phyloP scores from a whole-genome alignment of 805 yeast species.

The Metschnikowia lochheadii region DNA sequence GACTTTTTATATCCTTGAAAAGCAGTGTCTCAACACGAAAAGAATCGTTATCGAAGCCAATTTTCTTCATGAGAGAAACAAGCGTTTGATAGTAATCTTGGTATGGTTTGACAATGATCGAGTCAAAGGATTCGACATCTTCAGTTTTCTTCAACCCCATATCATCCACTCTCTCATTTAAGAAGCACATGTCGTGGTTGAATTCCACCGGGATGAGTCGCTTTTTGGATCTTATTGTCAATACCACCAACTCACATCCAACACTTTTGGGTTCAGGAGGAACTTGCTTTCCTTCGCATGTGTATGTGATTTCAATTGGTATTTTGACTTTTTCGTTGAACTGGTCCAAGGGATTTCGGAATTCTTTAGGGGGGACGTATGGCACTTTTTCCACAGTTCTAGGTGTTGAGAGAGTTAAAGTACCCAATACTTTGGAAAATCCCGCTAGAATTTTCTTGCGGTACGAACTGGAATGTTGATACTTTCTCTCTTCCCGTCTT shows the following conservation, averaged over 20 bases:
- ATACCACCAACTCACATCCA: constrained; percentile 32
- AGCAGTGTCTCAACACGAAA: constrained; percentile 33
- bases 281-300: constrained; percentile 13
- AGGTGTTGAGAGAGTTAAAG: constrained; percentile 34
- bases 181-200: constrained; percentile 37
- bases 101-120: constrained; percentile 31
- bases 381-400: constrained; percentile 24
- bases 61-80: constrained; percentile 26
- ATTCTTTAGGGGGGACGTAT: constrained; percentile 33
- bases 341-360: constrained; percentile 16
- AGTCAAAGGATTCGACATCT: constrained; percentile 27
- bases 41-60: constrained; percentile 29
- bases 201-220: constrained; percentile 38
- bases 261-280: constrained; percentile 34
- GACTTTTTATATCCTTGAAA: constrained; percentile 32
- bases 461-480: constrained; percentile 30
- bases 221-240: constrained; percentile 33
- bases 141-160: constrained; percentile 19
- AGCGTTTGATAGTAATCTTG: constrained; percentile 25
- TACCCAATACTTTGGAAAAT: constrained; percentile 25
- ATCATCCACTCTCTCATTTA: constrained; percentile 28
- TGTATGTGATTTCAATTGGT: constrained; percentile 32
- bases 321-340: constrained; percentile 21
- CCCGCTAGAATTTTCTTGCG: constrained; percentile 36
- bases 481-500: constrained; percentile 20